Percentiles rank a stretch among this genome's conserved stretches.
phyloP scores from a whole-genome alignment of 1,284 basidiomycete species.

The Ustilago trichophora region DNA sequence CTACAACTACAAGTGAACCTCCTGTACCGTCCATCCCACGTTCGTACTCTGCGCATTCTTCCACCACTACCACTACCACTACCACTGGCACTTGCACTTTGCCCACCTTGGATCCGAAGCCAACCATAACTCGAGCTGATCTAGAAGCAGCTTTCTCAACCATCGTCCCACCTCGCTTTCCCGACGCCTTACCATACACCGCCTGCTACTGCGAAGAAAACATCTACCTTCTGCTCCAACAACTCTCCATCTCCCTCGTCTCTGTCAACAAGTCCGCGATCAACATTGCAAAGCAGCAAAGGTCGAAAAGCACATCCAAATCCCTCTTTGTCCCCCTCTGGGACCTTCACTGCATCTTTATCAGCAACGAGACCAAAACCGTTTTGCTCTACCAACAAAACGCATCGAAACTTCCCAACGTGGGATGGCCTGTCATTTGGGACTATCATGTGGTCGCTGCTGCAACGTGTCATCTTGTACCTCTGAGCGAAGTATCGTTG shows the following conservation, averaged over 20 bases:
- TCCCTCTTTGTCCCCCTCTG: conserved; percentile 17
- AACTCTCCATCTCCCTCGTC: conserved; percentile 4
- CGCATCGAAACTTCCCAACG: conserved; percentile 17
- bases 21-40: background rate
- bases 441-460: conserved; percentile 54
- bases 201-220: conserved; percentile 59
- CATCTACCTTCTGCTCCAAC: conserved; percentile 31
- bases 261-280: conserved; percentile 1
- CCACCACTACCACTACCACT: no score
- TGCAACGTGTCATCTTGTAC: conserved; percentile 23
- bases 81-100: no score
- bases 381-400: conserved; percentile 47
- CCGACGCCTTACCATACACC: conserved; percentile 8
- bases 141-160: conserved; percentile 4
- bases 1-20: no score
- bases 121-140: background rate
- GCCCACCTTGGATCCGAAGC: no score
- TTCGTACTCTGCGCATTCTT: background rate
- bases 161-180: conserved; percentile 21
- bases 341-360: conserved; percentile 40
- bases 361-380: conserved; percentile 35
- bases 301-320: background rate
- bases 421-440: conserved; percentile 48
- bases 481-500: no score
- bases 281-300: conserved; percentile 2